Evolutionary conservation across 108 stramenopile genomes (phyloP), one percentile per base, ranked within the genome.

Genomic region (Skeletonema costatum): DNA sequence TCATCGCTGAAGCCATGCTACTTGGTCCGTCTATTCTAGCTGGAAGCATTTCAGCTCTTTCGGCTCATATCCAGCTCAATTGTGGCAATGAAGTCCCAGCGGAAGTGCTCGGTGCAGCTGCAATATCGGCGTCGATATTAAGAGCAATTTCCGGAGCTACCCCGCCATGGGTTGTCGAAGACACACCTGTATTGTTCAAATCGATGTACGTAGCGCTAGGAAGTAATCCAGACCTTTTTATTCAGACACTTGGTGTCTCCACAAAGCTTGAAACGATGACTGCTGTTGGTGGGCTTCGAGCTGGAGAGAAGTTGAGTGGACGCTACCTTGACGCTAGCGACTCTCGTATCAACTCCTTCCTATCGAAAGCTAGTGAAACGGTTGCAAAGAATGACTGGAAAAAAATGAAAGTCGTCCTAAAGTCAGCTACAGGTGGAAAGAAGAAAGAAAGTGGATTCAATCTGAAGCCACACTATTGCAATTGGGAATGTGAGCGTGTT

Each of bases 381-480:
- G 76, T 78, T 38, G 67, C 36, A 32, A 70, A 60, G 63, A 82
- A 75, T 5, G 82, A 79, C 16, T 95, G 94, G 94, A 87, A 84
- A 44, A 69, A 87, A 39, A 31, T 95, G 64, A 95, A 95, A 64
- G 74, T 84, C 6, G 59, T 88, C 8, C 64, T 94, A 35, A 94
- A 94, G 69, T 62, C 82, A 65, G 81, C 83, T n/a, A 91, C 89
- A 66, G 93, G 94, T 17, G 94, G 94, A 10, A 95, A 95, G 80
- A 95, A 95, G 76, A 95, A 91, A 53, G 94, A 87, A 39, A 83
- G 92, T 16, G 94, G 90, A 62, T 95, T 90, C 64, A 86, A 87
- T 31, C 82, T 89, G 59, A 90, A 89, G 73, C 92, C 94, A 10
- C 88, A 86, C 16, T 73, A 74, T 44, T 93, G 91, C 11, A 81